Conservation (phyloP, 805 yeast genomes). For the Debaryomyces tyrocola region DNA sequence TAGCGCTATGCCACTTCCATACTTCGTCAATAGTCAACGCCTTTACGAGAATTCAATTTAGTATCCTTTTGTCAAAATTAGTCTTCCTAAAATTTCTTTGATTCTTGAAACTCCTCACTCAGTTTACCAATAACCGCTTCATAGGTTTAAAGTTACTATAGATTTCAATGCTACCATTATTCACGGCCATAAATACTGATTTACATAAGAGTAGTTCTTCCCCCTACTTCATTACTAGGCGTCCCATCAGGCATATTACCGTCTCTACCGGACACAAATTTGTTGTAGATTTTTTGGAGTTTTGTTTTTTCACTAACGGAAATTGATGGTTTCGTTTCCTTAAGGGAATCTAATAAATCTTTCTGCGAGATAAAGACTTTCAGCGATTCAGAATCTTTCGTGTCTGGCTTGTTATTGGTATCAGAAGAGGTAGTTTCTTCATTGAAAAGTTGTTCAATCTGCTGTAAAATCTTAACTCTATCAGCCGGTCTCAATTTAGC, state of each 20-base stretch:
- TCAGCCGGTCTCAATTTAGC: slow-evolving; percentile 36
- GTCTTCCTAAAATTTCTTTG: too few species aligned
- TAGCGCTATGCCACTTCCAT: too few species aligned
- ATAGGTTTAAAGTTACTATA: too few species aligned
- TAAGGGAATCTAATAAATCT: slow-evolving; percentile 62
- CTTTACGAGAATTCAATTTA: too few species aligned
- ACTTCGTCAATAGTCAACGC: too few species aligned
- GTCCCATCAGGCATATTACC: slow-evolving; percentile 89
- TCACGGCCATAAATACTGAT: too few species aligned
- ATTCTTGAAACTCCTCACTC: too few species aligned
- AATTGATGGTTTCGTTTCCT: slow-evolving; percentile 87
- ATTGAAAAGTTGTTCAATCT: slow-evolving; percentile 40
- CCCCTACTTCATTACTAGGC: slow-evolving; percentile 79
- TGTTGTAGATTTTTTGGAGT: slow-evolving; percentile 60
- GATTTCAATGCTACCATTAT: too few species aligned
- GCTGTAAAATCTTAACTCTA: slow-evolving; percentile 39
- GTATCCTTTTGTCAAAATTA: too few species aligned
- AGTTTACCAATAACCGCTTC: too few species aligned
- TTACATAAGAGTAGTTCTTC: slow-evolving; percentile 82
- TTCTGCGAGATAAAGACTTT: slow-evolving; percentile 44
- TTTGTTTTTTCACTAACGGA: slow-evolving; percentile 69
- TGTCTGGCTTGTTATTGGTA: slow-evolving; percentile 12
- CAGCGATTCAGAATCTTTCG: slow-evolving; percentile 9
- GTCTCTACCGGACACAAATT: slow-evolving; percentile 74
- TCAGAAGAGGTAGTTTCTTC: slow-evolving; percentile 7